A percentile compares a stretch with the other conserved stretches of the same genome.
Conservation (phyloP, 768 basidiomycete species). For the Hirschioporus abietinus region DNA sequence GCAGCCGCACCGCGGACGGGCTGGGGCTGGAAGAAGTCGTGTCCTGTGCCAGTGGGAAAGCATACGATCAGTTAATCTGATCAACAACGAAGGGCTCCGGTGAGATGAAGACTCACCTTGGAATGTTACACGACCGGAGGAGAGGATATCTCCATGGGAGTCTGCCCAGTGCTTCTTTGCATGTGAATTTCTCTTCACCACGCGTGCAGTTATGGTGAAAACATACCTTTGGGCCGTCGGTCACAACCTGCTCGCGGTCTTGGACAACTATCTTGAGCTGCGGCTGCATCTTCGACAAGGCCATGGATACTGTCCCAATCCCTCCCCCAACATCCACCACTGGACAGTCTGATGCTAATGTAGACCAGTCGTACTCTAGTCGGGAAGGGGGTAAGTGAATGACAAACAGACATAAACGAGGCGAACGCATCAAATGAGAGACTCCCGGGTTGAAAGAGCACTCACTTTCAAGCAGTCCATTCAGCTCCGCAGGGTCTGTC, state of each 20-base stretch:
- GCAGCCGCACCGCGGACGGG: constrained; percentile 24
- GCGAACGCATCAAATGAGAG: background rate
- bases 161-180: constrained; percentile 16
- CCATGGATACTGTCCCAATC: constrained; percentile 48
- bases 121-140: constrained; percentile 15
- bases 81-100: background rate
- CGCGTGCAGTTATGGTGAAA: background rate
- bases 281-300: constrained; percentile 32
- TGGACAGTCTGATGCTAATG: constrained; percentile 41
- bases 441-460: constrained; percentile 7
- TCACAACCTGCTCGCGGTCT: constrained; percentile 49
- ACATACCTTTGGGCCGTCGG: constrained; percentile 36
- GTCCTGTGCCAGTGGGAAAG: constrained; percentile 9
- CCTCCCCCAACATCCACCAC: constrained; percentile 71
- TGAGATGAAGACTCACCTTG: constrained; percentile 13
- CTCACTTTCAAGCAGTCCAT: constrained; percentile 51
- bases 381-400: background rate
- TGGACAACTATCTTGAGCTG: constrained; percentile 51
- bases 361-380: constrained; percentile 54
- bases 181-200: background rate
- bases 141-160: constrained; percentile 12
- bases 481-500: constrained; percentile 27
- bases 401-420: too few species aligned
- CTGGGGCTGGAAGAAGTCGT: constrained; percentile 24
- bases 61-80: background rate